Base-by-base conservation (phyloP, 2,329 filamentous ascomycete genomes). In the Byssoonygena ceratinophila region DNA sequence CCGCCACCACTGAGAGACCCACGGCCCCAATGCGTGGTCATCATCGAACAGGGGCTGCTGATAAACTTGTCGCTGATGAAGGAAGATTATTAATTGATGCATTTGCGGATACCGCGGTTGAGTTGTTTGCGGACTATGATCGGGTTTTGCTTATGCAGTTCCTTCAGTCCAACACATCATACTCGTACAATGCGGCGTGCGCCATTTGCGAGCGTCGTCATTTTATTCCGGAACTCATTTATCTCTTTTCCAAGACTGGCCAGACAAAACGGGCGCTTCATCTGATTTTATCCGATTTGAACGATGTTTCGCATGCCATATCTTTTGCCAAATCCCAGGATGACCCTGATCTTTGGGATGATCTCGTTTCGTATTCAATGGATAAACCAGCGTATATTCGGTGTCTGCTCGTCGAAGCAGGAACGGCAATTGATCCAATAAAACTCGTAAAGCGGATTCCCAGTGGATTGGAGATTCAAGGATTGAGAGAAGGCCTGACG, bases 381-480 rank as follows among this genome's bases (percentile, higher is more conserved):
- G 89, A 96, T 70, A 95, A 96, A 64, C 92, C 92, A 0, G 81
- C 81, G 37, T 98, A 98, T 70, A 97, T 98, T 59, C 84, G 87
- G 11, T 90, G 87, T 0, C 74, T 98, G 2, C 79, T 98, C 0
- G 88, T 95, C 62, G 88, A 97, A 70, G 91, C 95, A 1, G 92
- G 92, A 32, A 97, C 90, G 0, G 82, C 88, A 1, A 92, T 98
- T 62, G 84, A 97, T 62, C 92, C 92, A 0, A 91, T 97, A 57
- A 85, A 84, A 14, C 79, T 98, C 2, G 87, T 98, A 4, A 79
- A 86, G 12, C 81, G 90, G 4, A 98, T 98, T 25, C 92, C 92
- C 0, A 88, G 94, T 63, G 90, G 92, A 0, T 76, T 98, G 0
- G 88, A 96, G 64, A 94, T 98, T 11, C 84, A 92, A 60, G 92